Evolutionary conservation across 371 early-diverging fungal species (phyloP).

Genomic region (Mucor ambiguus): DNA sequence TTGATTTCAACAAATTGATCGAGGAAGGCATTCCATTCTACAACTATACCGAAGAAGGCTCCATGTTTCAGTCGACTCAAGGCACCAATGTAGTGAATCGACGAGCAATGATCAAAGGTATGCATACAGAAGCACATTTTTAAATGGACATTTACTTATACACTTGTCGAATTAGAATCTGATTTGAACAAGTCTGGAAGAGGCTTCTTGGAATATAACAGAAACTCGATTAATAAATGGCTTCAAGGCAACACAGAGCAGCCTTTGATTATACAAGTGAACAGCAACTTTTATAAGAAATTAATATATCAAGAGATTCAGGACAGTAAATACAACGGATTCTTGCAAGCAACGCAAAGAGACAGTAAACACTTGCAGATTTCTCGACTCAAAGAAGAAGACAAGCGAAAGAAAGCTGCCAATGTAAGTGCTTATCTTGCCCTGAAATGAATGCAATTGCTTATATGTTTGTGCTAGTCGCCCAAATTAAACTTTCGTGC

Average conservation of each 20-base stretch:
- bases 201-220: conserved; percentile 19
- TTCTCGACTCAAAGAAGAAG: conserved; percentile 39
- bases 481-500: conserved; percentile 69
- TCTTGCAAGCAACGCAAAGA: conserved; percentile 32
- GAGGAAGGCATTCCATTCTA: conserved; percentile 49
- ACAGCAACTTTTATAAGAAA: conserved; percentile 50
- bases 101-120: conserved; percentile 18
- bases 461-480: conserved; percentile 11
- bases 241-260: conserved; percentile 32
- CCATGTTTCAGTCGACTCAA: conserved; percentile 11
- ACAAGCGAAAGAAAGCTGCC: conserved; percentile 21
- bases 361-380: conserved; percentile 44
- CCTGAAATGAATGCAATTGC: background rate
- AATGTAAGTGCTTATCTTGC: conserved; percentile 3
- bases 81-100: conserved; percentile 22
- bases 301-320: conserved; percentile 67
- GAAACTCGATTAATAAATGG: conserved; percentile 35
- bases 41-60: conserved; percentile 40
- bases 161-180: background rate
- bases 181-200: conserved; percentile 11
- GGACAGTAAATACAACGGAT: conserved; percentile 45
- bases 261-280: conserved; percentile 43
- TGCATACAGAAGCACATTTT: background rate
- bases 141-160: background rate
- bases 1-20: conserved; percentile 80